Conservation (phyloP, 805 yeast genomes). For the Saturnispora serradocipensis region DNA sequence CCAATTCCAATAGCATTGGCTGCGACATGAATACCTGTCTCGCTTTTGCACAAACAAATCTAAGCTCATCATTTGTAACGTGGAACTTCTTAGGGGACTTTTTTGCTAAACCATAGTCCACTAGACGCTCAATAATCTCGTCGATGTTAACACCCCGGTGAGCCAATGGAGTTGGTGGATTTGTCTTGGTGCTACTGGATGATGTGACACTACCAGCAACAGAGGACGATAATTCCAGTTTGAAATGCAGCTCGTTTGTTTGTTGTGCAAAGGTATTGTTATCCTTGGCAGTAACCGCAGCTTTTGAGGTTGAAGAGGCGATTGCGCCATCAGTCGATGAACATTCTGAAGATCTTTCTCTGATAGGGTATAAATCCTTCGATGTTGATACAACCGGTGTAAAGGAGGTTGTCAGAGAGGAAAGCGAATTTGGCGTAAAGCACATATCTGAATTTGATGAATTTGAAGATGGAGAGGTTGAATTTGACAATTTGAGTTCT, state of each 20-base stretch:
- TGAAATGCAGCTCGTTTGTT: conserved; percentile 4
- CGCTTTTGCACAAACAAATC: conserved; percentile 46
- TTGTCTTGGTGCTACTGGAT: background rate
- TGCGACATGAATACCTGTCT: conserved; percentile 53
- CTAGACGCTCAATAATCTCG: conserved; percentile 49
- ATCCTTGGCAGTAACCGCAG: background rate
- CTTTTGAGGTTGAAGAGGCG: background rate
- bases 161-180: background rate
- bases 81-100: conserved; percentile 39
- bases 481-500: conserved; percentile 21
- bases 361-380: conserved; percentile 21
- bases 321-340: conserved; percentile 17
- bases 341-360: conserved; percentile 28
- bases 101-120: conserved; percentile 41
- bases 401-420: conserved; percentile 23
- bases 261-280: background rate
- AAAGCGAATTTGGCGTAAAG: conserved; percentile 23
- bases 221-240: conserved; percentile 1
- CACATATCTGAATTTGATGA: conserved; percentile 34
- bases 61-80: conserved; percentile 44
- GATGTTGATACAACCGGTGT: conserved; percentile 17
- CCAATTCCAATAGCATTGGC: conserved; percentile 54
- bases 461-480: conserved; percentile 11
- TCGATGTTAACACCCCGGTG: conserved; percentile 41
- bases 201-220: background rate